Conservation (phyloP, 129 eudicot genomes). For the Cynara cardunculus region DNA sequence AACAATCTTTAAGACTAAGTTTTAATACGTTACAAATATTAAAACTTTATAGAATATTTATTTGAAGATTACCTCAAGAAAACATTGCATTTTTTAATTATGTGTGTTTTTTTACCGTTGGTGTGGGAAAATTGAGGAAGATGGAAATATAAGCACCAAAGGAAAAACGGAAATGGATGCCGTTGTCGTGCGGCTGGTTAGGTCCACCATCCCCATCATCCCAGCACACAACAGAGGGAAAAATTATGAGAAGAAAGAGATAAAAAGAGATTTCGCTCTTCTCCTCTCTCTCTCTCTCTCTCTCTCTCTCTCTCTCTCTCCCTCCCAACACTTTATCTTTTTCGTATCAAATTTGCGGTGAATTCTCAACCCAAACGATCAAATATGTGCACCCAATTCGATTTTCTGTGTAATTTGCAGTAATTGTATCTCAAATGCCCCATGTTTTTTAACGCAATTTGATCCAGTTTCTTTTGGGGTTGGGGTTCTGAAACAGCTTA, state of each 20-base stretch:
- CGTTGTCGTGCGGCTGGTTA: constrained; percentile 13
- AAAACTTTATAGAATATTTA: too few species aligned
- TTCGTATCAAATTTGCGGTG: background rate
- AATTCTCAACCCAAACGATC: background rate
- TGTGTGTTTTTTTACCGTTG: constrained; percentile 6
- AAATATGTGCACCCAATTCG: background rate
- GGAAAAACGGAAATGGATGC: background rate
- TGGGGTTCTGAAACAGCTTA: constrained; percentile 7
- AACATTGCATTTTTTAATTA: background rate
- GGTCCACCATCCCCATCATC: constrained; percentile 35
- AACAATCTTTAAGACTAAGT: background rate
- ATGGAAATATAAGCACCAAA: background rate
- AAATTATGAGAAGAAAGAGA: constrained; percentile 9
- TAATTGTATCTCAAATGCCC: background rate
- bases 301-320: background rate
- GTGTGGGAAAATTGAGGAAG: constrained; percentile 7
- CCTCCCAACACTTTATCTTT: background rate
- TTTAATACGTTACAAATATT: too few species aligned
- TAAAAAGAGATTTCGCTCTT: constrained; percentile 8
- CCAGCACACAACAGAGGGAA: constrained; percentile 15
- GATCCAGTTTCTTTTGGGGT: background rate
- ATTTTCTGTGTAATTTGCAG: background rate
- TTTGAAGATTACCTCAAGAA: too few species aligned
- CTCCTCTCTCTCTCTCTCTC: background rate
- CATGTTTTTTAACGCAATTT: constrained; percentile 5